Percentiles rank a stretch among this genome's conserved stretches.
phyloP scores from a whole-genome alignment of 1,139 yeast genomes.

The Casaregolazyma lundiana region DNA sequence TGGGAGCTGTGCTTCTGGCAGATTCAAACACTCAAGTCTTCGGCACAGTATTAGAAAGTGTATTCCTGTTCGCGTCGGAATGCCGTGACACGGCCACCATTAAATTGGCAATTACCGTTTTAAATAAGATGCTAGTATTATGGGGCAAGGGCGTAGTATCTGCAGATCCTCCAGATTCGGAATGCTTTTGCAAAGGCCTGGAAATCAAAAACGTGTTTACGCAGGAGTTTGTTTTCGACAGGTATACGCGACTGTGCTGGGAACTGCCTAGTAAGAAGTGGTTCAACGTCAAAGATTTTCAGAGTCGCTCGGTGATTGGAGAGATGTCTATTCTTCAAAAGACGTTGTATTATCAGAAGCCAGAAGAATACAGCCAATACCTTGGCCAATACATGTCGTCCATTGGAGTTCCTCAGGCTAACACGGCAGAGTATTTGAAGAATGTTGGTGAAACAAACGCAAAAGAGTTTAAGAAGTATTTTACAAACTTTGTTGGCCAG shows the following conservation, averaged over 20 bases:
- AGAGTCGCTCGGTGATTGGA: conserved; percentile 63
- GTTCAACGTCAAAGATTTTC: conserved; percentile 72
- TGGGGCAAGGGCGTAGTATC: conserved; percentile 67
- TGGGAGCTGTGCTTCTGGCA: conserved; percentile 70
- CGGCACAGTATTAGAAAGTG: conserved; percentile 58
- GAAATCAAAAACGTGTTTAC: conserved; percentile 61
- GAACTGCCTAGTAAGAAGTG: conserved; percentile 74
- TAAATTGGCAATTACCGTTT: conserved; percentile 65
- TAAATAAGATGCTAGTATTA: conserved; percentile 59
- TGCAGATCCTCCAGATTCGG: conserved; percentile 40
- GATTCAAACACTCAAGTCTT: conserved; percentile 58
- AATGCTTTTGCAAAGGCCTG: conserved; percentile 50
- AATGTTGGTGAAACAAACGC: conserved; percentile 22
- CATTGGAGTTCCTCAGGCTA: conserved; percentile 29
- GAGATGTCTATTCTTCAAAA: conserved; percentile 73
- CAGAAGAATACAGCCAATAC: conserved; percentile 28
- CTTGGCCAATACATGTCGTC: conserved; percentile 27
- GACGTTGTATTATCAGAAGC: conserved; percentile 44
- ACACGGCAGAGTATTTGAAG: conserved; percentile 26
- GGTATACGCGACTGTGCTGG: conserved; percentile 63
- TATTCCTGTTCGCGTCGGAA: conserved; percentile 65
- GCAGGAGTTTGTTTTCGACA: conserved; percentile 60
- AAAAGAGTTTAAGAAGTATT: conserved; percentile 31
- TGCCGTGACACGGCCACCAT: conserved; percentile 49
- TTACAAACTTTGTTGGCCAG: conserved; percentile 20